These are phyloP conservation scores for Solioccasus polychromus DNA, from an alignment of 768 basidiomycete species.

Conservation along the genomic window DNA sequence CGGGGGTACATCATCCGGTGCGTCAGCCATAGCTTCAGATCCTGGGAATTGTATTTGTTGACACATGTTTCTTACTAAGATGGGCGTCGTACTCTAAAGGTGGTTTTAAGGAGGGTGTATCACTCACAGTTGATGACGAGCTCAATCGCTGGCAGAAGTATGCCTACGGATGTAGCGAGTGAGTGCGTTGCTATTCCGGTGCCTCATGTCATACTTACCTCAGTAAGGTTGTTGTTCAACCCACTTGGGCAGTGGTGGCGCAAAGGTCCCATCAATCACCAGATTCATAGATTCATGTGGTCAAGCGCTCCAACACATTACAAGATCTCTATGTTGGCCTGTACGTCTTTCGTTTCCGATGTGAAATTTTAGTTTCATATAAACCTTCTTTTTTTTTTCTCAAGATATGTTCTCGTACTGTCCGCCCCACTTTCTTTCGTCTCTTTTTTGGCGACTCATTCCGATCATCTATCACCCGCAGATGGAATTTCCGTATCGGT, in stretches of 20 bases:
- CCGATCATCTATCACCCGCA: too few species aligned
- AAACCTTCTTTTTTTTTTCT: too few species aligned
- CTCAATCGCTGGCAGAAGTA: constrained; percentile 93
- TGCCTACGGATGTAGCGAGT: constrained; percentile 55
- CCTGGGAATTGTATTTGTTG: too few species aligned
- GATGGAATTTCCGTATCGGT: constrained; percentile 64
- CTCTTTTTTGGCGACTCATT: too few species aligned
- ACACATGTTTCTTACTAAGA: constrained; percentile 29
- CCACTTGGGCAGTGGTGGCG: constrained; percentile 77
- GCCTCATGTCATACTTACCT: too few species aligned
- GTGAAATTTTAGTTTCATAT: too few species aligned
- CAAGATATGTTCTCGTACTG: constrained; percentile 55
- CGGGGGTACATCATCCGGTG: too few species aligned
- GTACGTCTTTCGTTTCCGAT: constrained; percentile 31
- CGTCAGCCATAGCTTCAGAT: too few species aligned
- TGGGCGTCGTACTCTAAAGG: constrained; percentile 87
- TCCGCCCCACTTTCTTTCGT: constrained; percentile 33
- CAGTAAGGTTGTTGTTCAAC: constrained; percentile 85
- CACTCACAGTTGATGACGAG: constrained; percentile 87
- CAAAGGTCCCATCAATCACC: constrained; percentile 79
- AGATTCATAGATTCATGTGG: constrained; percentile 77
- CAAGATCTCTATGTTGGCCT: constrained; percentile 64
- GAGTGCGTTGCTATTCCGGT: too few species aligned
- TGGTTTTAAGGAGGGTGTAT: constrained; percentile 94
- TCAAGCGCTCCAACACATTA: constrained; percentile 75